phyloP scores from a whole-genome alignment of 768 basidiomycete species.

The Agaricus subrufescens region DNA sequence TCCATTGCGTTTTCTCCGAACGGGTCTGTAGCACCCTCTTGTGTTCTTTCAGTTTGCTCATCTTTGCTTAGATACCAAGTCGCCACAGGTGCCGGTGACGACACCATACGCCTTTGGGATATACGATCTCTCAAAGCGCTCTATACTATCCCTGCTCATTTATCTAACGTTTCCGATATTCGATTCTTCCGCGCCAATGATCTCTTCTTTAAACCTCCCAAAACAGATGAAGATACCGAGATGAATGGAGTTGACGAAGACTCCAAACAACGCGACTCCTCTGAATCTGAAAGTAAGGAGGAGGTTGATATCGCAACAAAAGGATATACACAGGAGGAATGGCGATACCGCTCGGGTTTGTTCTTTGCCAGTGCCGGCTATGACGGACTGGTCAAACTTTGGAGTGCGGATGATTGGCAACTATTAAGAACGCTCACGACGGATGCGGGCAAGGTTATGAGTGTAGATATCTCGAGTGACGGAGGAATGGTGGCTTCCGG shows the following conservation, averaged over 20 bases:
- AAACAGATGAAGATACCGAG: slow-evolving; percentile 29
- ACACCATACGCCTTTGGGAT: slow-evolving; percentile 99
- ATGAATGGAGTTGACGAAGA: slow-evolving; percentile 45
- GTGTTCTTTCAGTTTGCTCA: slow-evolving; percentile 10
- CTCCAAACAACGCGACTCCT: slow-evolving; percentile 27
- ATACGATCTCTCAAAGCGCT: slow-evolving; percentile 89
- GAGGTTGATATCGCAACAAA: slow-evolving; percentile 13
- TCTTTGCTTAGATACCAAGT: slow-evolving; percentile 76
- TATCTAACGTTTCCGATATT: slow-evolving; percentile 91
- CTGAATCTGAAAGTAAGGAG: slow-evolving; percentile 24
- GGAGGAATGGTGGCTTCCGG: slow-evolving; percentile 83
- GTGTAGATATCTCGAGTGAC: slow-evolving; percentile 85
- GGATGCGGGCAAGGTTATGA: slow-evolving; percentile 99
- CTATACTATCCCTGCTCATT: slow-evolving; percentile 95
- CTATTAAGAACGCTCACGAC: slow-evolving; percentile 83
- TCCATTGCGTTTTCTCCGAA: slow-evolving; percentile 93
- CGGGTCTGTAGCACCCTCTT: slow-evolving; percentile 55
- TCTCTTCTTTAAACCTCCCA: slow-evolving; percentile 37
- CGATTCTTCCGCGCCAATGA: slow-evolving; percentile 84
- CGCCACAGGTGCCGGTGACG: slow-evolving; percentile 94
- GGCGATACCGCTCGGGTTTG: slow-evolving; percentile 80
- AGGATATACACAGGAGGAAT: slow-evolving; percentile 50
- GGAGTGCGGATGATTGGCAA: slow-evolving; percentile 99
- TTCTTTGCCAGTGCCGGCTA: slow-evolving; percentile 94
- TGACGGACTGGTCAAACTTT: slow-evolving; percentile 92